Evolutionary conservation across 768 basidiomycete species (phyloP).

Genomic region (Lentinula boryana): DNA sequence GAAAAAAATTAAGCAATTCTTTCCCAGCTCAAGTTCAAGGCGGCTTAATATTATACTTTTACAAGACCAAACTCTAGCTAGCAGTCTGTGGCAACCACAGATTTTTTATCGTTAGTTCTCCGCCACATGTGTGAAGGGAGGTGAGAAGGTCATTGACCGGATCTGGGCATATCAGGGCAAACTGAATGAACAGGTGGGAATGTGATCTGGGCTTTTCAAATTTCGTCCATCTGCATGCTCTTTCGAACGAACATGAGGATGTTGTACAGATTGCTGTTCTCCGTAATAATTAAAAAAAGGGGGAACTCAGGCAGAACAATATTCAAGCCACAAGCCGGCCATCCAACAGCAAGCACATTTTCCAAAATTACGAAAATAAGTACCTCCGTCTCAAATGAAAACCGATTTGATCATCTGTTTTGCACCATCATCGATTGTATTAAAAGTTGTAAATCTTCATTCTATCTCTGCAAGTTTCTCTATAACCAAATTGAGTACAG

Average conservation of each 20-base stretch:
- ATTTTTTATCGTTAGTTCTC: background rate
- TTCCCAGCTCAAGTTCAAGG: background rate
- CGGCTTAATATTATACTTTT: background rate
- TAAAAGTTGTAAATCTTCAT: background rate
- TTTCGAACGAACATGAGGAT: background rate
- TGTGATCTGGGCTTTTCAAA: background rate
- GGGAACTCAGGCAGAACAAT: no score
- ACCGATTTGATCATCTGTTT: background rate
- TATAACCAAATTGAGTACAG: background rate
- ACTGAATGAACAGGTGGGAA: background rate
- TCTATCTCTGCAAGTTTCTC: background rate
- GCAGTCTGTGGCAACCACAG: background rate
- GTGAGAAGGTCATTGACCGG: constrained; percentile 2
- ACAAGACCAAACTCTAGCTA: background rate
- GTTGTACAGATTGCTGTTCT: background rate
- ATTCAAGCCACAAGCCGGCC: background rate
- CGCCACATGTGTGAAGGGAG: background rate
- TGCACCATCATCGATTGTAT: background rate
- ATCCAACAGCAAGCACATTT: background rate
- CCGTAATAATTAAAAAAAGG: no score
- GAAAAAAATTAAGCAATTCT: background rate
- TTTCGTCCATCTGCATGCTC: background rate
- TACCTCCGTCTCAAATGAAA: background rate
- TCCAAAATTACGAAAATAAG: background rate
- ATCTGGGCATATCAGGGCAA: constrained; percentile 4